A percentile compares a stretch with the other conserved stretches of the same genome.
These are phyloP conservation scores for Microbotryum scabiosae DNA, from an alignment of 1,284 basidiomycete species.

Conservation along the genomic window DNA sequence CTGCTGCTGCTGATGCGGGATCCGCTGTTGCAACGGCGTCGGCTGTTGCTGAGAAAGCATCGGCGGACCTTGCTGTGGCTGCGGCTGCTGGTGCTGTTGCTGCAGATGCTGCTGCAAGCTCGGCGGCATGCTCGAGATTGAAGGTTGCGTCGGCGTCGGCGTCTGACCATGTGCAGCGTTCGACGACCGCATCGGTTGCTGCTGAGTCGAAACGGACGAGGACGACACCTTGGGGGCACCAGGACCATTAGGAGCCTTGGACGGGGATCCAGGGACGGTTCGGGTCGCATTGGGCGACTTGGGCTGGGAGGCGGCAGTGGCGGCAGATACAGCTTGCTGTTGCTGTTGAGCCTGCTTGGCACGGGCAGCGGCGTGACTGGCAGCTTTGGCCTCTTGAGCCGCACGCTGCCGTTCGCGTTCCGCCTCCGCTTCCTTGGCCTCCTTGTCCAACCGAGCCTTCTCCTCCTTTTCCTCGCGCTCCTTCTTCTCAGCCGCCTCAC, in stretches of 20 bases:
- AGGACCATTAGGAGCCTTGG: conserved; percentile 27
- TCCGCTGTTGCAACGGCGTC: neutral
- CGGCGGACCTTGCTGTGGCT: neutral
- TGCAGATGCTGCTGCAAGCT: neutral
- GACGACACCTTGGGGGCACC: conserved; percentile 27
- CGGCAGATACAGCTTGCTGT: conserved; percentile 36
- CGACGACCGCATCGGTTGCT: neutral
- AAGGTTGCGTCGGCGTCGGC: conserved; percentile 5
- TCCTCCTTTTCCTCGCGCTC: conserved; percentile 54
- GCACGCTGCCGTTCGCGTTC: conserved; percentile 34
- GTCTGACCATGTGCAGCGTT: conserved; percentile 3
- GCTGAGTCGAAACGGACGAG: neutral
- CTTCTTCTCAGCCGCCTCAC: conserved; percentile 46
- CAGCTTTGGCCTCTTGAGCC: conserved; percentile 39
- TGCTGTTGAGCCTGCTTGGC: conserved; percentile 38
- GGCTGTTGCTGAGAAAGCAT: conserved; percentile 2
- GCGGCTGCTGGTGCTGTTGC: neutral
- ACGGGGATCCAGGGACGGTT: conserved; percentile 9
- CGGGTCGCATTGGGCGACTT: conserved; percentile 19
- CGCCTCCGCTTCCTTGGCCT: conserved; percentile 26
- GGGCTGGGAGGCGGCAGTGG: conserved; percentile 19
- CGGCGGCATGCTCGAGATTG: conserved; percentile 6
- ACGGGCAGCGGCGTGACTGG: conserved; percentile 33
- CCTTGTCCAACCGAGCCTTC: conserved; percentile 37
- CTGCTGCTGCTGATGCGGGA: conserved; percentile 15